Conservation (phyloP, 768 basidiomycete genomes). For the Mycena rebaudengoi region DNA sequence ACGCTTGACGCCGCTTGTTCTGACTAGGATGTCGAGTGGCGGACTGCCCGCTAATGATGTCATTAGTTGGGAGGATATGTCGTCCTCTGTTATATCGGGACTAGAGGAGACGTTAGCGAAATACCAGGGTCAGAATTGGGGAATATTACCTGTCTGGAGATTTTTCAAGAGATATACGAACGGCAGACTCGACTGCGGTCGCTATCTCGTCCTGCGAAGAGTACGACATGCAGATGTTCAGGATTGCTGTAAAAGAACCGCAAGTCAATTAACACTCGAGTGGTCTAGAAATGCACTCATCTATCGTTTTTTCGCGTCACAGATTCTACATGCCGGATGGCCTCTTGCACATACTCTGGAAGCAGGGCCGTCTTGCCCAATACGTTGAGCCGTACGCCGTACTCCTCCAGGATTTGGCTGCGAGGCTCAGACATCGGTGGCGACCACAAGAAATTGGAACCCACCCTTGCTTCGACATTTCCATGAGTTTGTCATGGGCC, state of each 20-base stretch:
- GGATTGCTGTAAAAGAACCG: constrained; percentile 66
- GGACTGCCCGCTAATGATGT: constrained; percentile 72
- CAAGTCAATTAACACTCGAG: background rate
- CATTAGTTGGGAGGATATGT: constrained; percentile 73
- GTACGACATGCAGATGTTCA: constrained; percentile 95
- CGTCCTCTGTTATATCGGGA: constrained; percentile 64
- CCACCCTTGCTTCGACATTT: constrained; percentile 85
- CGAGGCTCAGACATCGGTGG: background rate
- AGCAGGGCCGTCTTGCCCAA: constrained; percentile 81
- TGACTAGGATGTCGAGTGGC: constrained; percentile 87
- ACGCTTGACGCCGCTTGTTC: constrained; percentile 91
- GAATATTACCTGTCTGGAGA: constrained; percentile 19
- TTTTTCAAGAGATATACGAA: constrained; percentile 49
- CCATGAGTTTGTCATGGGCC: constrained; percentile 78
- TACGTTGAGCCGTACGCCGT: constrained; percentile 87
- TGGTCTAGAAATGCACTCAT: constrained; percentile 49
- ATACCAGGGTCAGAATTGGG: background rate
- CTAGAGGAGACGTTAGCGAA: background rate
- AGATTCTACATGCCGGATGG: constrained; percentile 74
- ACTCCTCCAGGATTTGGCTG: constrained; percentile 81
- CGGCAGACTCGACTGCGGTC: constrained; percentile 69
- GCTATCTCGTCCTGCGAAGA: constrained; percentile 92
- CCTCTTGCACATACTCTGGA: constrained; percentile 76
- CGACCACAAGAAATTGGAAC: constrained; percentile 33
- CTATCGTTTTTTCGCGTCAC: constrained; percentile 78